Base-by-base conservation (phyloP, 805 yeast species). In the Nakazawaea wyomingensis region DNA sequence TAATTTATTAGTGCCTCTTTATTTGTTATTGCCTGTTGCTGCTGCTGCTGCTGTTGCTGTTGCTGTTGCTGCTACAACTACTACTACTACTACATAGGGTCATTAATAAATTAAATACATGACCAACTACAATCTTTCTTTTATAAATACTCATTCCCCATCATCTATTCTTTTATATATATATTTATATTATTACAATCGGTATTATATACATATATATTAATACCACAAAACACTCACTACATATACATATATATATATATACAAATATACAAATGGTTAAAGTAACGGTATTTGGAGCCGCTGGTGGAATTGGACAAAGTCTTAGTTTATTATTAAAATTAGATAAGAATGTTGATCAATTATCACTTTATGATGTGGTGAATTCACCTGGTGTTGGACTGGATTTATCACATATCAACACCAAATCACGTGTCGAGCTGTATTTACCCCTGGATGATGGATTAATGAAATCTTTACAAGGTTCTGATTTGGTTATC, bases 231-330 rank as follows among this genome's bases (percentile, higher is more conserved):
- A 17, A 17, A 32, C 13, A 20, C 11, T 11, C 18, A 20, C 16
- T 33, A 19, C 17, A 33, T 19, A 20, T 11, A 19, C 10, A 33
- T 20, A 19, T 19, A 33, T 10, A 10, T 34, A 34, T 34, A 16
- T 10, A 34, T 9, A 34, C 17, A 34, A 6, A 20, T n/a, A 8
- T 20, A 9, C 19, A 3, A 45, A 55, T 55, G 60, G 54, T 53
- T 19, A 88, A 87, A 71, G 95, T 86, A 42, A 76, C 95, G 44
- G 89, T 88, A 47, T 72, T 82, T 42, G 96, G 96, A 51, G 96
- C 96, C 46, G 89, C 91, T 43, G 96, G 96, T 55, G 96, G 96
- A 48, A 88, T 88, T 59, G 96, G 96, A 44, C 96, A 89, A 71
- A 95, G 96, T 34, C 72, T 88, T 48, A 86, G 96, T 11, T 76